phyloP scores from a whole-genome alignment of 768 basidiomycete genomes.

The Tremella mesenterica region DNA sequence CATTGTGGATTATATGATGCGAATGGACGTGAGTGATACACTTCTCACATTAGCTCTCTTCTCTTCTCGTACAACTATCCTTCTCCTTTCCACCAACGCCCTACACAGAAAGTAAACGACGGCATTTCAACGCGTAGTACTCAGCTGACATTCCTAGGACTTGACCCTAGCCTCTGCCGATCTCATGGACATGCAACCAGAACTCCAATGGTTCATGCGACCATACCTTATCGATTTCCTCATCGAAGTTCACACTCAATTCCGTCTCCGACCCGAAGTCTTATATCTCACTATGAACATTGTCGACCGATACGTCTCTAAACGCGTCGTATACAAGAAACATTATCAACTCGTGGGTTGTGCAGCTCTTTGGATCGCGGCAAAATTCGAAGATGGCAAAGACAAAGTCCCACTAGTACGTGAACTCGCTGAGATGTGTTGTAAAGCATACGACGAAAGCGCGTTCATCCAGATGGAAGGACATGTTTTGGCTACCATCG shows the following conservation, averaged over 20 bases:
- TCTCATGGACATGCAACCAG: slow-evolving; percentile 98
- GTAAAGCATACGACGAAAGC: slow-evolving; percentile 89
- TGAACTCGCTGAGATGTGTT: slow-evolving; percentile 90
- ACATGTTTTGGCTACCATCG: slow-evolving; percentile 89
- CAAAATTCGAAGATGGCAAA: slow-evolving; percentile 98
- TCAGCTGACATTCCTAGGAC: slow-evolving; percentile 49
- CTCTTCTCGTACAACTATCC: not conserved
- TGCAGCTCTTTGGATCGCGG: slow-evolving; percentile 96
- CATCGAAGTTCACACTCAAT: slow-evolving; percentile 96
- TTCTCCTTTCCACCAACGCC: too few species aligned
- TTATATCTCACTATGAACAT: slow-evolving; percentile 98
- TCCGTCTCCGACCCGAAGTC: slow-evolving; percentile 94
- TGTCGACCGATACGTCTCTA: slow-evolving; percentile 97
- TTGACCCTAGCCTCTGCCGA: slow-evolving; percentile 82
- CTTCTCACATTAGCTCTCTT: not conserved
- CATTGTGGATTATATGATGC: slow-evolving; percentile 86
- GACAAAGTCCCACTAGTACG: slow-evolving; percentile 94
- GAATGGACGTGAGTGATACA: slow-evolving; percentile 79
- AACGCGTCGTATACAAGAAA: slow-evolving; percentile 95
- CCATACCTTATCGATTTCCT: slow-evolving; percentile 97
- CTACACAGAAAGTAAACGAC: not conserved
- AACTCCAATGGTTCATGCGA: slow-evolving; percentile 99
- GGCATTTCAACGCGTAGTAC: not conserved
- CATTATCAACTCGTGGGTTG: slow-evolving; percentile 99
- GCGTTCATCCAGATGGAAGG: slow-evolving; percentile 99